These are phyloP conservation scores for Ascochyta pisi DNA, from an alignment of 2,329 filamentous ascomycete genomes.

Conservation along the genomic window DNA sequence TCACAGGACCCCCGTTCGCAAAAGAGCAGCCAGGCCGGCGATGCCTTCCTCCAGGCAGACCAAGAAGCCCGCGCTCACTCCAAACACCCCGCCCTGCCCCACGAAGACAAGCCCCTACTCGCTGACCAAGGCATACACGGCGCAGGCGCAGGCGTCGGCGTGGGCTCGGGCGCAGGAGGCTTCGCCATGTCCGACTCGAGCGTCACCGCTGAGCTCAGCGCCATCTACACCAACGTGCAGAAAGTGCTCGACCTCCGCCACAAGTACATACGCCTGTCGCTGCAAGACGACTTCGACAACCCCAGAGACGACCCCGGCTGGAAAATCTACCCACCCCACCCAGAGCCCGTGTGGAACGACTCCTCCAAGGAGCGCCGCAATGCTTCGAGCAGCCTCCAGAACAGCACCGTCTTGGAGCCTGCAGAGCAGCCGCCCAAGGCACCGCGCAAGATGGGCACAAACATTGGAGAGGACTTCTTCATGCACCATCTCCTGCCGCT, in stretches of 20 bases:
- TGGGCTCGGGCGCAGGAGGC: conserved; percentile 68
- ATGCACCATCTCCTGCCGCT: conserved; percentile 79
- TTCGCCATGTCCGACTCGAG: conserved; percentile 76
- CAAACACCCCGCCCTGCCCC: conserved; percentile 59
- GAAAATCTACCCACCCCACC: conserved; percentile 89
- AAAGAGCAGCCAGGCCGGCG: conserved; percentile 25
- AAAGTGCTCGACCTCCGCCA: conserved; percentile 85
- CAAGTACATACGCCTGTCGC: conserved; percentile 85
- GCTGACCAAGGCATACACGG: conserved; percentile 64
- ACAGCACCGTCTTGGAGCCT: conserved; percentile 44
- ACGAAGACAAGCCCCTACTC: conserved; percentile 63
- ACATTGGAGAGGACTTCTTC: conserved; percentile 92
- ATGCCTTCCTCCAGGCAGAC: conserved; percentile 55
- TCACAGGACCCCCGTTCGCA: conserved; percentile 36
- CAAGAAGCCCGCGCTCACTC: conserved; percentile 57
- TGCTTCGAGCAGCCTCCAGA: conserved; percentile 48
- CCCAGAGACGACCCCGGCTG: conserved; percentile 84
- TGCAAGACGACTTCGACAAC: conserved; percentile 83
- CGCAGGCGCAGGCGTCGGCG: conserved; percentile 64
- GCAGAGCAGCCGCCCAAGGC: conserved; percentile 48
- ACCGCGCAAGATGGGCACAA: conserved; percentile 82
- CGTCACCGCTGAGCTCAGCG: conserved; percentile 81
- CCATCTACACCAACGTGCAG: conserved; percentile 90
- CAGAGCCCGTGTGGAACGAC: conserved; percentile 86
- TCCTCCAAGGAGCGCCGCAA: conserved; percentile 56